These are phyloP conservation scores for Globisporangium splendens DNA, from an alignment of 352 stramenopile genomes.

Conservation along the genomic window DNA sequence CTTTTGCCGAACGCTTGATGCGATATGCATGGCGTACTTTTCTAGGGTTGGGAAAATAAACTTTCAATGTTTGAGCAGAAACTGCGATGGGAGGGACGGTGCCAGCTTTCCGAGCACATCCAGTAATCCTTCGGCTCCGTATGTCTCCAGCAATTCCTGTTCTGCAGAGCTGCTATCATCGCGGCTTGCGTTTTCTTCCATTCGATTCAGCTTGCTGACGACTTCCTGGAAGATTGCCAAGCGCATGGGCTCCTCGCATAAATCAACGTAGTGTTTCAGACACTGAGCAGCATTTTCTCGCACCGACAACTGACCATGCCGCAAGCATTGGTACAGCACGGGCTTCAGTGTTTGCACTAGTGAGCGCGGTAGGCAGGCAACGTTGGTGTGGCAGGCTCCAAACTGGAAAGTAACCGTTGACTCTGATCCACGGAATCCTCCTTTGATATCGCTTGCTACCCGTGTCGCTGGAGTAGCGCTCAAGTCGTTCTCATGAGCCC, in stretches of 20 bases:
- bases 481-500: background rate
- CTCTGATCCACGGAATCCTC: conserved; percentile 12
- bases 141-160: conserved; percentile 38
- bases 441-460: conserved; percentile 29
- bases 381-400: conserved; percentile 16
- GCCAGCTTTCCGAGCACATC: conserved; percentile 52
- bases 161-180: conserved; percentile 1
- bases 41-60: conserved; percentile 69
- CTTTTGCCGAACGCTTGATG: conserved; percentile 60
- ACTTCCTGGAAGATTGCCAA: conserved; percentile 67
- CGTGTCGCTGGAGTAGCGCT: background rate
- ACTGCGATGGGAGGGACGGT: conserved; percentile 33
- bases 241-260: conserved; percentile 52
- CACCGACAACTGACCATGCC: conserved; percentile 53
- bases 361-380: conserved; percentile 20
- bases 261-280: conserved; percentile 34
- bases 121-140: conserved; percentile 59
- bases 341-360: conserved; percentile 43
- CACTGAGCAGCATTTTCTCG: conserved; percentile 48
- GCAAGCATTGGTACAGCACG: conserved; percentile 48
- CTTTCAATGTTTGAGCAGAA: conserved; percentile 70
- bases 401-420: conserved; percentile 23
- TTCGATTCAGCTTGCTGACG: conserved; percentile 73
- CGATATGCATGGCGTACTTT: conserved; percentile 67
- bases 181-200: conserved; percentile 24